phyloP scores from a whole-genome alignment of 805 yeast genomes.

The Starmerella floricola region DNA sequence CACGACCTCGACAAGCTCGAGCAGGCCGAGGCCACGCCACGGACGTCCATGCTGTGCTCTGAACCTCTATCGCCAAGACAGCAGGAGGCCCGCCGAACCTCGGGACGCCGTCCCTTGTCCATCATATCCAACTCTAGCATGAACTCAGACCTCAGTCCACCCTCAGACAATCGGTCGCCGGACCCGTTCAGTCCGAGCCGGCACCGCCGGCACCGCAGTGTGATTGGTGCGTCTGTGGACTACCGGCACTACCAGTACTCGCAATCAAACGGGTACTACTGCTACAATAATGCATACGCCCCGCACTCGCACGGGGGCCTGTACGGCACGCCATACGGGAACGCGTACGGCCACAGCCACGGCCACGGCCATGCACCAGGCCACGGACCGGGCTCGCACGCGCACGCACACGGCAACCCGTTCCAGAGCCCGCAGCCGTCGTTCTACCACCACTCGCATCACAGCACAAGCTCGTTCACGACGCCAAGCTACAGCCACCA shows the following conservation, averaged over 20 bases:
- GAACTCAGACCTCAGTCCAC: slow-evolving; percentile 15
- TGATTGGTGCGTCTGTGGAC: slow-evolving; percentile 14
- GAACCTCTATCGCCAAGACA: slow-evolving; percentile 9
- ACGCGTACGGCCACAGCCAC: too few relatives aligned
- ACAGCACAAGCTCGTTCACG: too few relatives aligned
- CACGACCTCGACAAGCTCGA: slow-evolving; percentile 9
- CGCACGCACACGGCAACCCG: neutral
- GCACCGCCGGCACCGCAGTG: slow-evolving; percentile 18
- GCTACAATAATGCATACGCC: too few relatives aligned
- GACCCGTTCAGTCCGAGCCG: slow-evolving; percentile 3
- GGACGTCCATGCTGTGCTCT: slow-evolving; percentile 2
- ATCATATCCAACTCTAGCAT: slow-evolving; percentile 14
- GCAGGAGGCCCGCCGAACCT: slow-evolving; percentile 5
- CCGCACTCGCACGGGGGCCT: too few relatives aligned
- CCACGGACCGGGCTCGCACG: too few relatives aligned
- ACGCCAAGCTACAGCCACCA: too few relatives aligned
- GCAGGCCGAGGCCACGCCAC: slow-evolving; percentile 13
- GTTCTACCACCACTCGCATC: neutral
- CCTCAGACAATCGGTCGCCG: slow-evolving; percentile 7
- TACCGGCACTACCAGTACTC: slow-evolving; percentile 3
- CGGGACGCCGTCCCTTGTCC: slow-evolving; percentile 16
- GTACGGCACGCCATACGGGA: too few relatives aligned
- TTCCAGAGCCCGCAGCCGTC: slow-evolving; percentile 4
- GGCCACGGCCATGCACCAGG: too few relatives aligned
- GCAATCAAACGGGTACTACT: neutral